Percentiles rank a stretch among this genome's conserved stretches.
Evolutionary conservation across 768 basidiomycete genomes (phyloP).

Genomic region (Dioszegia hungarica): DNA sequence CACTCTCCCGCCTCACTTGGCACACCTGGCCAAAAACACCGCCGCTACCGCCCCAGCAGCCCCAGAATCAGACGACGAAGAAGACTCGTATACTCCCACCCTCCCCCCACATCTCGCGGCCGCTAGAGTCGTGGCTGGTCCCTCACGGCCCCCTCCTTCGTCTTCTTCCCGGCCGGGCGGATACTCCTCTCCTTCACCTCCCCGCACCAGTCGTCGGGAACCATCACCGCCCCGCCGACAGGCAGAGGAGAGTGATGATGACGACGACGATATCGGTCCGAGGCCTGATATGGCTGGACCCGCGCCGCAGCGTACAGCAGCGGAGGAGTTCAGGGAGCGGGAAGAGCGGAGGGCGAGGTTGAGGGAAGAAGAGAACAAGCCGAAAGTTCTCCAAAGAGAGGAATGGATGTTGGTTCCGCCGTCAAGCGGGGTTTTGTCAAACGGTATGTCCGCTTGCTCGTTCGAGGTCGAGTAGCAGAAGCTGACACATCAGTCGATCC

Average conservation of each 20-base stretch:
- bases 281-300: constrained; percentile 59
- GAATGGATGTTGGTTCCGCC: constrained; percentile 99
- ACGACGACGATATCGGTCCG: constrained; percentile 70
- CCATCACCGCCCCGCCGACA: constrained; percentile 51
- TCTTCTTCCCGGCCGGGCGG: background rate
- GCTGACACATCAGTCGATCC: constrained; percentile 67
- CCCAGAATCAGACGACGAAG: constrained; percentile 50
- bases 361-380: constrained; percentile 59
- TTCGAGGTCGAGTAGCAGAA: background rate
- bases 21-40: constrained; percentile 22
- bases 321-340: constrained; percentile 74
- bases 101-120: constrained; percentile 68
- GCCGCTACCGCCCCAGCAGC: constrained; percentile 4
- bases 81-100: constrained; percentile 67
- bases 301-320: constrained; percentile 56
- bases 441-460: constrained; percentile 56
- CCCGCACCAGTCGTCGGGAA: background rate
- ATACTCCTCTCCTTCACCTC: constrained; percentile 6
- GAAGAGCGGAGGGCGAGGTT: constrained; percentile 72
- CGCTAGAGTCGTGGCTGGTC: constrained; percentile 24
- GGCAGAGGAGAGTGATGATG: constrained; percentile 63
- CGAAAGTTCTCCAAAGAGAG: constrained; percentile 73
- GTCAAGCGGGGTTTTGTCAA: constrained; percentile 64
- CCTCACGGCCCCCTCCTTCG: background rate
- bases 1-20: constrained; percentile 47